A percentile compares a stretch with the other conserved stretches of the same genome.
Conservation (phyloP, 2,329 filamentous ascomycete species). For the Leptographium radiaticola region DNA sequence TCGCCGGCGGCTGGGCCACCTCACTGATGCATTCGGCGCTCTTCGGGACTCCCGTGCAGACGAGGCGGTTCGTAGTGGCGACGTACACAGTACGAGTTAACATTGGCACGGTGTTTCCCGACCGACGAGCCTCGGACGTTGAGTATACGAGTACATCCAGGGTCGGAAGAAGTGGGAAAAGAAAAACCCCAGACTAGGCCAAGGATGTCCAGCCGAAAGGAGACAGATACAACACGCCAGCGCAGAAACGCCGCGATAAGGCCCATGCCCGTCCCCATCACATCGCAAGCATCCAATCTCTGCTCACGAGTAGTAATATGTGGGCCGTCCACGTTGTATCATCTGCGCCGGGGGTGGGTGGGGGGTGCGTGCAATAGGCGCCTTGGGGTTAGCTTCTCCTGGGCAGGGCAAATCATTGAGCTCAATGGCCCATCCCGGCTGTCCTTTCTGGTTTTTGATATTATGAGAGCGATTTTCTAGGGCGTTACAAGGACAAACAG, state of each 20-base stretch:
- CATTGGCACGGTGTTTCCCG: too few species aligned
- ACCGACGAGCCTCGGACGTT: too few species aligned
- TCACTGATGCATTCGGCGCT: neutral
- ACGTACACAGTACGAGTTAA: too few species aligned
- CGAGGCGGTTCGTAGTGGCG: too few species aligned
- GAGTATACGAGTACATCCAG: neutral
- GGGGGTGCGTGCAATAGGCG: neutral
- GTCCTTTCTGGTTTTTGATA: neutral
- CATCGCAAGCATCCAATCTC: conserved; percentile 2
- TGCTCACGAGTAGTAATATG: conserved; percentile 1
- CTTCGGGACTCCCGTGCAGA: neutral
- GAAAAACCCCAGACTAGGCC: neutral
- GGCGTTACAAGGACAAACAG: neutral
- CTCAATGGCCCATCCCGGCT: neutral
- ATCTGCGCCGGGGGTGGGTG: neutral
- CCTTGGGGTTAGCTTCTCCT: conserved; percentile 1
- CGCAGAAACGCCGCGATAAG: neutral
- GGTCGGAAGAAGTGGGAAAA: neutral
- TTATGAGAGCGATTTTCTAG: neutral
- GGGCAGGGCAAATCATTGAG: neutral
- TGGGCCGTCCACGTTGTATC: neutral
- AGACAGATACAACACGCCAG: neutral
- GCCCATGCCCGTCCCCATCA: neutral
- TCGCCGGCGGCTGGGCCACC: neutral
- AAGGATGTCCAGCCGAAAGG: neutral